A percentile compares a stretch with the other conserved stretches of the same genome.
Evolutionary conservation across 2,329 filamentous ascomycete genomes (phyloP).

Genomic region (Peltaster fructicola): DNA sequence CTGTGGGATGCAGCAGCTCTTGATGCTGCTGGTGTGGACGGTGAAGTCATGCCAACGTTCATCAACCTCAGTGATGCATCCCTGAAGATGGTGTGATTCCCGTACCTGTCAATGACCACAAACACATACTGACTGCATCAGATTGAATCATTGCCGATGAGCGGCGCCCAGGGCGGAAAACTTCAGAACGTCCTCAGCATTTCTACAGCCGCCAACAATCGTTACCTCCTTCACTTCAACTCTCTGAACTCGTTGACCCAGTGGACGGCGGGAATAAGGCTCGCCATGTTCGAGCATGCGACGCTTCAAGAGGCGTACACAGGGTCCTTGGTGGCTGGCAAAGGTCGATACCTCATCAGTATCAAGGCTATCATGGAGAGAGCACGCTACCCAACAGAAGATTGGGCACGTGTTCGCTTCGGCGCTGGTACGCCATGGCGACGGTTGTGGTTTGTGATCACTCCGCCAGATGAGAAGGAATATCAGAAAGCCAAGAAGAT

Average conservation of each 20-base stretch:
- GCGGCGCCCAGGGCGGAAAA: slow-evolving; percentile 56
- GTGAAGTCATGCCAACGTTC: slow-evolving; percentile 75
- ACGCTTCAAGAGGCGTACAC: slow-evolving; percentile 94
- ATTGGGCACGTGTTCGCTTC: slow-evolving; percentile 90
- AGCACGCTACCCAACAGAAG: slow-evolving; percentile 57
- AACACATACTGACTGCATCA: slow-evolving; percentile 6
- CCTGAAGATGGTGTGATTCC: slow-evolving; percentile 66
- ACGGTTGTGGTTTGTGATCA: slow-evolving; percentile 90
- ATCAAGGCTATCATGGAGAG: slow-evolving; percentile 80
- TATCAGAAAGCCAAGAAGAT: slow-evolving; percentile 68
- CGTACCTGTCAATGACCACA: neutral
- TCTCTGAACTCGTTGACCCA: slow-evolving; percentile 83
- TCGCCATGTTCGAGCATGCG: slow-evolving; percentile 87
- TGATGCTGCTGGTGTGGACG: slow-evolving; percentile 69
- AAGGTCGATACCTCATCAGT: slow-evolving; percentile 76
- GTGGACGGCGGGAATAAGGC: slow-evolving; percentile 86
- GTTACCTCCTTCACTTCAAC: slow-evolving; percentile 91
- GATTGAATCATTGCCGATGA: slow-evolving; percentile 63
- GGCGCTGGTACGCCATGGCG: slow-evolving; percentile 92
- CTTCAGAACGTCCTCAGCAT: slow-evolving; percentile 91
- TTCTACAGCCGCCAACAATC: slow-evolving; percentile 86
- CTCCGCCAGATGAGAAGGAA: slow-evolving; percentile 86
- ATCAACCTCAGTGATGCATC: slow-evolving; percentile 96
- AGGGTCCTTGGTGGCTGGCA: slow-evolving; percentile 83
- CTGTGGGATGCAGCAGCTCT: slow-evolving; percentile 89